phyloP scores from a whole-genome alignment of 2,329 filamentous ascomycete species.

The Cercospora zeae-maydis region DNA sequence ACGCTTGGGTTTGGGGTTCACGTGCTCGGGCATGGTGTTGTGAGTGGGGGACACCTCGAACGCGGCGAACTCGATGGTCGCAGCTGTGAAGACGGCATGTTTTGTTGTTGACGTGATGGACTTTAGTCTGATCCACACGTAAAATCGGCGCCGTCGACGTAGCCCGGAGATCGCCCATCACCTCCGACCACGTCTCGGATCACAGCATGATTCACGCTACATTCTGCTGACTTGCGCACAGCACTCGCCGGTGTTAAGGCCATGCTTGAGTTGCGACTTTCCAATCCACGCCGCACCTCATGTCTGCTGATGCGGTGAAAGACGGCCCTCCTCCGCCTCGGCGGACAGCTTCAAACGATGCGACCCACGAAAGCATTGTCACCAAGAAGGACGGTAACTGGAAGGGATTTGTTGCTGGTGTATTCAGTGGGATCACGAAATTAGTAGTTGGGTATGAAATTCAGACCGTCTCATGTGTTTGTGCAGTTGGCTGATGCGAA shows the following conservation, averaged over 20 bases:
- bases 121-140: slow-evolving; percentile 3
- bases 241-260: neutral
- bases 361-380: slow-evolving; percentile 17
- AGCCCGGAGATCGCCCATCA: neutral
- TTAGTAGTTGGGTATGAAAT: slow-evolving; percentile 60
- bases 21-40: slow-evolving; percentile 18
- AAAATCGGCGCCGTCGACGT: slow-evolving; percentile 1
- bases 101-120: neutral
- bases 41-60: neutral
- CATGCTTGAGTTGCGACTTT: neutral
- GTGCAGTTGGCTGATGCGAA: neutral
- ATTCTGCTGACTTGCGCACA: neutral
- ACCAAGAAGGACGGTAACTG: slow-evolving; percentile 56
- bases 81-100: neutral
- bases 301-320: slow-evolving; percentile 28
- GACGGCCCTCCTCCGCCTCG: slow-evolving; percentile 22
- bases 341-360: neutral
- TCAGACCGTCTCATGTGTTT: neutral
- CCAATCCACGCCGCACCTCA: slow-evolving; percentile 4
- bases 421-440: slow-evolving; percentile 92
- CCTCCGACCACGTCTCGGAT: slow-evolving; percentile 1
- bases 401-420: slow-evolving; percentile 94
- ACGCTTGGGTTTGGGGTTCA: slow-evolving; percentile 28
- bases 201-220: neutral
- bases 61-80: slow-evolving; percentile 18